Percentiles rank a stretch among this genome's conserved stretches.
Evolutionary conservation across 768 basidiomycete genomes (phyloP).

Genomic region (Leucocoprinus leucothites): DNA sequence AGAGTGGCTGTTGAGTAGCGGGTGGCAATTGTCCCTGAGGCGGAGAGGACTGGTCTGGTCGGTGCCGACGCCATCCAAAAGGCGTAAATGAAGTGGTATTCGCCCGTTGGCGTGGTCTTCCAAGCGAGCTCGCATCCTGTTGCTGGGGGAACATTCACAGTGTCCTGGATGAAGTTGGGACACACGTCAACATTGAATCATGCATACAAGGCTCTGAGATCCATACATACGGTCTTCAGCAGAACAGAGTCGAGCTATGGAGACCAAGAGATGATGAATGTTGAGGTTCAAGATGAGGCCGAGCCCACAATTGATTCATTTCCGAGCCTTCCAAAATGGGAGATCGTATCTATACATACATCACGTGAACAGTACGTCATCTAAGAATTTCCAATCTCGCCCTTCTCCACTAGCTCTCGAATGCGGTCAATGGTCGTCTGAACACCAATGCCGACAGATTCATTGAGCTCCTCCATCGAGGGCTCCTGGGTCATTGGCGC

Average conservation of each 20-base stretch:
- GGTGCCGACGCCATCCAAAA: slow-evolving; percentile 10
- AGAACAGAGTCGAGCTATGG: too few species aligned
- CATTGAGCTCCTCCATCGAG: too few species aligned
- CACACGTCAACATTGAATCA: too few species aligned
- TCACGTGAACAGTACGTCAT: background rate
- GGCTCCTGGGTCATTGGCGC: too few species aligned
- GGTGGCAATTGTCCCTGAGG: background rate
- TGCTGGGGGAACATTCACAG: slow-evolving; percentile 12
- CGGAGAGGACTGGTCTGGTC: background rate
- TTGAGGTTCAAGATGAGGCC: background rate
- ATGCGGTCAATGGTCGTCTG: too few species aligned
- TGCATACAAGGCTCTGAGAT: too few species aligned
- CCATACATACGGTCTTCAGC: too few species aligned
- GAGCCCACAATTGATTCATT: background rate
- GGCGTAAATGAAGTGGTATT: slow-evolving; percentile 12
- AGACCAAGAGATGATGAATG: background rate
- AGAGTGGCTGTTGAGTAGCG: background rate
- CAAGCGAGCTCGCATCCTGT: slow-evolving; percentile 10
- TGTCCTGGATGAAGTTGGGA: too few species aligned
- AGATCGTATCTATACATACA: background rate
- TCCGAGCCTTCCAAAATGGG: background rate
- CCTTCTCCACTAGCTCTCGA: background rate
- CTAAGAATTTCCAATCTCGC: background rate
- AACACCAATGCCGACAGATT: too few species aligned
- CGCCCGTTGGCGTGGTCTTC: slow-evolving; percentile 10